These are phyloP conservation scores for Neurospora sublineolata DNA, from an alignment of 495 filamentous ascomycete species.

Conservation along the genomic window DNA sequence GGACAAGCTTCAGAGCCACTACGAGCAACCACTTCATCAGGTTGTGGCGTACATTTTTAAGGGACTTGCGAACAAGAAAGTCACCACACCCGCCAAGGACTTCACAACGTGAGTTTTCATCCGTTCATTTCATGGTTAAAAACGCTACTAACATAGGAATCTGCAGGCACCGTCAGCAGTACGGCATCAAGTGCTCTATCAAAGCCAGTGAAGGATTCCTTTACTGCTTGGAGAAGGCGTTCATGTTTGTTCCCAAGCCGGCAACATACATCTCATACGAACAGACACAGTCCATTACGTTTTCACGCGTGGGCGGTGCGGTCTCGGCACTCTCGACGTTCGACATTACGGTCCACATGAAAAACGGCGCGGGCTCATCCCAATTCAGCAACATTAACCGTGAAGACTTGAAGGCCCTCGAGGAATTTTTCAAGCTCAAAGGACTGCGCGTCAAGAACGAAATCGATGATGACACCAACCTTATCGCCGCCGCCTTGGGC, in stretches of 20 bases:
- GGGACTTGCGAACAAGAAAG: conserved; percentile 84
- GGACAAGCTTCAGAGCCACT: conserved; percentile 73
- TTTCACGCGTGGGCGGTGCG: conserved; percentile 91
- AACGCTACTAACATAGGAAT: conserved; percentile 6
- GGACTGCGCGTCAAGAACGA: conserved; percentile 94
- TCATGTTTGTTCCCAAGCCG: conserved; percentile 98
- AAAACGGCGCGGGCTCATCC: conserved; percentile 61
- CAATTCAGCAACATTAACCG: conserved; percentile 99
- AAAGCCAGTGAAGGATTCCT: conserved; percentile 97
- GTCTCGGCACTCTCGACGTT: conserved; percentile 92
- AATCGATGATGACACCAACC: conserved; percentile 50
- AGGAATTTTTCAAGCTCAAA: conserved; percentile 92
- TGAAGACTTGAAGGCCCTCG: conserved; percentile 90
- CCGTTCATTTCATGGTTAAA: not conserved
- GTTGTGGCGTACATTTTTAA: conserved; percentile 92
- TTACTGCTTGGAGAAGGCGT: conserved; percentile 94
- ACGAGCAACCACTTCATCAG: conserved; percentile 81
- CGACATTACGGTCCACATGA: conserved; percentile 85
- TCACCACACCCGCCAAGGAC: conserved; percentile 85
- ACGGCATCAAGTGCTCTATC: conserved; percentile 96
- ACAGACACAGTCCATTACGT: conserved; percentile 75
- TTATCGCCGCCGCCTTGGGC: conserved; percentile 71
- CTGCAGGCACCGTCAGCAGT: conserved; percentile 74
- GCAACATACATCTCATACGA: conserved; percentile 94
- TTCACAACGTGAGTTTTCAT: conserved; percentile 51